Evolutionary conservation across 805 yeast genomes (phyloP), one percentile per base, ranked within the genome.

Genomic region (Starmera pachycereana): DNA sequence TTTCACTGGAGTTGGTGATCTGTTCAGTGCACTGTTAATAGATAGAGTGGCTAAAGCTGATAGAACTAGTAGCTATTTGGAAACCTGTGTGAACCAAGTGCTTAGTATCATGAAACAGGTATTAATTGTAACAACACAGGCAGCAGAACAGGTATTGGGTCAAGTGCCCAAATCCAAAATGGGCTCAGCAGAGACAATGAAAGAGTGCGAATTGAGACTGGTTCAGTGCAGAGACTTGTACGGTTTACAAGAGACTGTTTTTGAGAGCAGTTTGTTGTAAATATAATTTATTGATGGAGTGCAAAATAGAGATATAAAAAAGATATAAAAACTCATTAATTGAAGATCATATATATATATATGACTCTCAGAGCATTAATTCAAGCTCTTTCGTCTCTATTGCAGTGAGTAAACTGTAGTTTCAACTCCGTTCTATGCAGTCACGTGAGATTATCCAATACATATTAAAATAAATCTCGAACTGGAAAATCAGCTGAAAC

Each of bases 1-100:
- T 57, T 90, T 89, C 61, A 86, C 96, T 0, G 97, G 97, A 2
- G 95, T 92, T 0, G 97, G 97, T 7, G 97, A 89, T 53, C 60
- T 89, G 33, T 89, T 90, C 51, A 80, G 95, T 0, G 90, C 95
- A 0, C 58, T 89, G 32, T 57, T 88, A 29, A 50, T 85, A 6
- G 94, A 82, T 57, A 71, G 84, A 48, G 62, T 79, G 27, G 64
- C 59, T 48, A 56, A 56, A 33, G 35, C 48, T n/a, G 18, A 12
- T 3, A n/a, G 37, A 7, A 34, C 30, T 27, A 9, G 29, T 11
- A 25, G 25, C 25, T 46, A 44, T 30, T 49, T 65, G 27, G 45
- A 53, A 2, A 40, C 40, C 4, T 63, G 78, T 1, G 76, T 74
- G 3, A 70, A 66, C 48, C 78, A 78, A 49, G 83, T 72, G 3